Percentiles rank a stretch among this genome's conserved stretches.
Conservation (phyloP, 176 grass and related monocot species). For the Melocanna baccifera region DNA sequence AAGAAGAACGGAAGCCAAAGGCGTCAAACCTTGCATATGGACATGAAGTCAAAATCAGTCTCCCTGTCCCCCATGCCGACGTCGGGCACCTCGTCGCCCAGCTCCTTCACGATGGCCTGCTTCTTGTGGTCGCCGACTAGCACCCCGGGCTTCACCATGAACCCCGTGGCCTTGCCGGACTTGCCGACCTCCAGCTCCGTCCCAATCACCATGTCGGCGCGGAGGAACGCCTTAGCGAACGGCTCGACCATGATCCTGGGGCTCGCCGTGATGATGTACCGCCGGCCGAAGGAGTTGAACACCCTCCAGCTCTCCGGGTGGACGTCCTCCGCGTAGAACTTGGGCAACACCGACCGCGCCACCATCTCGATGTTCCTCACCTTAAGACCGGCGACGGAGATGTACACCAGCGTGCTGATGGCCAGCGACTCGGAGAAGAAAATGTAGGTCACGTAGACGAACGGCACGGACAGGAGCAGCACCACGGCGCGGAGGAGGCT, state of each 20-base stretch:
- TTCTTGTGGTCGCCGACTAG: slow-evolving; percentile 76
- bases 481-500: slow-evolving; percentile 69
- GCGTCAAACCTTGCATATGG: slow-evolving; percentile 72
- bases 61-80: slow-evolving; percentile 75
- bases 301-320: slow-evolving; percentile 98
- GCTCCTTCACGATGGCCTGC: slow-evolving; percentile 63
- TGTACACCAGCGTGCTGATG: slow-evolving; percentile 73
- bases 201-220: slow-evolving; percentile 70
- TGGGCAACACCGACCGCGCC: slow-evolving; percentile 78
- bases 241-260: slow-evolving; percentile 76
- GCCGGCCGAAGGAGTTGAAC: slow-evolving; percentile 70
- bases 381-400: slow-evolving; percentile 75
- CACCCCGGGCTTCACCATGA: slow-evolving; percentile 65
- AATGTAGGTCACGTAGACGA: slow-evolving; percentile 73
- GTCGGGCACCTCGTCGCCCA: slow-evolving; percentile 57
- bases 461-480: slow-evolving; percentile 72
- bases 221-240: slow-evolving; percentile 65
- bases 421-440: slow-evolving; percentile 91
- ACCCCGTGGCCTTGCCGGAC: slow-evolving; percentile 74
- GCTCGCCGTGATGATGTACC: slow-evolving; percentile 74
- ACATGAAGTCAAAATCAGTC: slow-evolving; percentile 86
- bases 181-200: slow-evolving; percentile 87
- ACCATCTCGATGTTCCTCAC: slow-evolving; percentile 76
- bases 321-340: slow-evolving; percentile 89
- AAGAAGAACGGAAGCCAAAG: background rate